These are phyloP conservation scores for Diaporthe citriasiana DNA, from an alignment of 2,329 filamentous ascomycete species.

Conservation along the genomic window DNA sequence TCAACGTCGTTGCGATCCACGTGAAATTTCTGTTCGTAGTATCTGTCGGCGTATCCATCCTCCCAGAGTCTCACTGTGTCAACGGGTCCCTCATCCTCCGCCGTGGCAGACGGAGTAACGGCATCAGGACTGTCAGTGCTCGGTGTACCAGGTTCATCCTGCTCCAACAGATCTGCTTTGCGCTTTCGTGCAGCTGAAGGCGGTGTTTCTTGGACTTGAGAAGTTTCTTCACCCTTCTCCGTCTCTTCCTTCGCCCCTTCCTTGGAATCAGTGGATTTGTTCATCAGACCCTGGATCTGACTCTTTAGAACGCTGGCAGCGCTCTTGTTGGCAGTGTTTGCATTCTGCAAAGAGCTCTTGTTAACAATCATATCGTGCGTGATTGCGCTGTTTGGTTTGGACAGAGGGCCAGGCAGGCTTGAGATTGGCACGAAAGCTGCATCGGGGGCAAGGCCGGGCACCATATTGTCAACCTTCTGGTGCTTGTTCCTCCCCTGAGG, in stretches of 20 bases:
- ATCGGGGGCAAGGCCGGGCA: constrained; percentile 43
- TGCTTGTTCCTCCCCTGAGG: constrained; percentile 42
- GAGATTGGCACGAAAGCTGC: constrained; percentile 55
- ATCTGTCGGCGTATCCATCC: constrained; percentile 92
- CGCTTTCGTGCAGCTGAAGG: constrained; percentile 77
- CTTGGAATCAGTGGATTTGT: constrained; percentile 41
- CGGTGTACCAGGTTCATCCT: constrained; percentile 70
- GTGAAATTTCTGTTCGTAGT: constrained; percentile 97
- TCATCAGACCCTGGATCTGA: constrained; percentile 71
- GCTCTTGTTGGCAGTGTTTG: constrained; percentile 91
- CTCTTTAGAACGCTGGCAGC: constrained; percentile 91
- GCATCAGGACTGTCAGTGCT: constrained; percentile 64
- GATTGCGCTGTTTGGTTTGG: constrained; percentile 63
- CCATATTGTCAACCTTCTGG: constrained; percentile 42
- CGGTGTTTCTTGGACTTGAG: constrained; percentile 53
- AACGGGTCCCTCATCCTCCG: constrained; percentile 73
- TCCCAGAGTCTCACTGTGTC: constrained; percentile 96
- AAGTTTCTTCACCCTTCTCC: constrained; percentile 35
- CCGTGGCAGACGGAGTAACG: constrained; percentile 59
- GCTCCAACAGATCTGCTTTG: constrained; percentile 79
- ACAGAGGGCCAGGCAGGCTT: constrained; percentile 66
- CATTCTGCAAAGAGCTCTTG: constrained; percentile 73
- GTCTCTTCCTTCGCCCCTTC: constrained; percentile 39
- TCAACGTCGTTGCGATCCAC: constrained; percentile 84
- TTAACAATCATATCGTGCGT: constrained; percentile 93